These are phyloP conservation scores for Penicillium sp. DNA, from an alignment of 2,329 filamentous ascomycete species.

Conservation along the genomic window DNA sequence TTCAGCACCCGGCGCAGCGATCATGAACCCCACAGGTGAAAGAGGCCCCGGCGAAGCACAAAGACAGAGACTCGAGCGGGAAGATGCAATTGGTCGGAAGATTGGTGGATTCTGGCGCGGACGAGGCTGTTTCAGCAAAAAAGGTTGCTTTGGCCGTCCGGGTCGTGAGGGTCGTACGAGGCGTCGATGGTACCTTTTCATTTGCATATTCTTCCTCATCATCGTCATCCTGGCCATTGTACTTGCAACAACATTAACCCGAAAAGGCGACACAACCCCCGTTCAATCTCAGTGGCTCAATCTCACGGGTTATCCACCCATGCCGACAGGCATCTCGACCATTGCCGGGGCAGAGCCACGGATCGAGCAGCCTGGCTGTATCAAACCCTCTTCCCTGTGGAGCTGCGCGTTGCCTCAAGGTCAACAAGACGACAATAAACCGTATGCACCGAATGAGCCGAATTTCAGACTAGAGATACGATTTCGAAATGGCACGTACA, in stretches of 20 bases:
- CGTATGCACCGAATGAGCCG: slow-evolving; percentile 63
- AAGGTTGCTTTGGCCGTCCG: slow-evolving; percentile 59
- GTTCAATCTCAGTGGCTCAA: slow-evolving; percentile 67
- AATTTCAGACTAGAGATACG: slow-evolving; percentile 73
- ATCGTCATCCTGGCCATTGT: slow-evolving; percentile 54
- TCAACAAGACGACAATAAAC: slow-evolving; percentile 57
- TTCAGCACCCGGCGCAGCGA: slow-evolving; percentile 19
- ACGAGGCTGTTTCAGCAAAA: slow-evolving; percentile 55
- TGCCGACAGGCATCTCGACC: slow-evolving; percentile 76
- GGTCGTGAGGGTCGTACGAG: slow-evolving; percentile 59
- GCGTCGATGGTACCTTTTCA: slow-evolving; percentile 54
- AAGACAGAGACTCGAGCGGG: slow-evolving; percentile 58
- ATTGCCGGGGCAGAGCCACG: slow-evolving; percentile 67
- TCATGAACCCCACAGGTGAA: slow-evolving; percentile 18
- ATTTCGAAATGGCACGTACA: slow-evolving; percentile 50
- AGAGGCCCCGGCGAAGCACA: slow-evolving; percentile 44
- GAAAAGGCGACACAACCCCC: slow-evolving; percentile 37
- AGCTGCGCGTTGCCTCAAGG: slow-evolving; percentile 80
- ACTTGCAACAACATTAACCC: slow-evolving; percentile 53
- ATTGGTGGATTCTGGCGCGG: slow-evolving; percentile 60
- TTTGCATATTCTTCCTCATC: slow-evolving; percentile 48
- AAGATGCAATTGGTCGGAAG: slow-evolving; percentile 55
- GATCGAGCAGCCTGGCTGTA: slow-evolving; percentile 61
- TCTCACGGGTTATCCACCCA: slow-evolving; percentile 75
- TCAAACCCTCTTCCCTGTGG: slow-evolving; percentile 69